A percentile compares a stretch with the other conserved stretches of the same genome.
phyloP scores from a whole-genome alignment of 208 protist genomes.

The Entamoeba invadens region DNA sequence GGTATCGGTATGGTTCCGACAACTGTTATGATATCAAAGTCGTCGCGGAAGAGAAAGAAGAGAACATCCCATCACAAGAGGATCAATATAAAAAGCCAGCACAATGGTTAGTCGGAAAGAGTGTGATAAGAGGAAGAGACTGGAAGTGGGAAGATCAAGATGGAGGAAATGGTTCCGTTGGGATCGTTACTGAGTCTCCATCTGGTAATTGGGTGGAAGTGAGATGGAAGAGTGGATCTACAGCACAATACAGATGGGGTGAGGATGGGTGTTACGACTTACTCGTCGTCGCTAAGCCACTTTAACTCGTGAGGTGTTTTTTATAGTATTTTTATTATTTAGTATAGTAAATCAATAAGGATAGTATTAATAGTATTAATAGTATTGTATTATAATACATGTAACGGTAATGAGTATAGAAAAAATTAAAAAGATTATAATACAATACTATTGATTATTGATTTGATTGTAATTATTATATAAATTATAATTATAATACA shows the following conservation, averaged over 20 bases:
- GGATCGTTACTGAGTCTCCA: not conserved
- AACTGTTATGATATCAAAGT: not conserved
- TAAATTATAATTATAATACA: too few relatives aligned
- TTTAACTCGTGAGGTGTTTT: too few relatives aligned
- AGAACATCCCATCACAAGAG: not conserved
- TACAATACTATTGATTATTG: too few relatives aligned
- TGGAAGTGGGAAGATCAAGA: not conserved
- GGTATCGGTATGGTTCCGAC: not conserved
- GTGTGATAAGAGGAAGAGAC: not conserved
- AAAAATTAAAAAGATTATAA: too few relatives aligned
- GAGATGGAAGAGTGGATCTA: not conserved
- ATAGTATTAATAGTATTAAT: too few relatives aligned
- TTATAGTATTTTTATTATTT: too few relatives aligned
- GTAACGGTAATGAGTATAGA: too few relatives aligned
- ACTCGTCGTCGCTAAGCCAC: not conserved
- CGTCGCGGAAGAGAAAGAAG: not conserved
- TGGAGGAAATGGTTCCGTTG: not conserved
- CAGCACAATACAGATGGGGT: not conserved
- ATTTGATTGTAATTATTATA: too few relatives aligned
- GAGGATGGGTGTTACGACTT: not conserved
- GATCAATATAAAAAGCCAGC: not conserved
- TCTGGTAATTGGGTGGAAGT: not conserved
- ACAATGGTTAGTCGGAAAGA: not conserved
- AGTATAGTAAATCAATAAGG: too few relatives aligned
- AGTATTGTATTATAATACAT: too few relatives aligned